Conservation (phyloP, 352 stramenopile species). For the Elongisporangium anandrum region DNA sequence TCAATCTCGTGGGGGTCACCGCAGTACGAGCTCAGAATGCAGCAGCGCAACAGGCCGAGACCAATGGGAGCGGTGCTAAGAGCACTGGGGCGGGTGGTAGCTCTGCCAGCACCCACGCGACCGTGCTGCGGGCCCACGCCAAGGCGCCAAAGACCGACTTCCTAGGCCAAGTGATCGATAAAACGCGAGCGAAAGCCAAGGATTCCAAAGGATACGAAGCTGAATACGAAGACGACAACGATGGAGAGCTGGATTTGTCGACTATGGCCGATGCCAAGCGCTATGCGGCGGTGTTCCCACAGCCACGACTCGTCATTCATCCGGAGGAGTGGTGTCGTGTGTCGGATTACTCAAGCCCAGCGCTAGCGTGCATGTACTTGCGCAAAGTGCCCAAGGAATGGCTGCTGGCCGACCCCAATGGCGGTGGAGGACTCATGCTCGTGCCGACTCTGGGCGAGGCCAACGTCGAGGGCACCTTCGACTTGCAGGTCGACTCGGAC, state of each 20-base stretch:
- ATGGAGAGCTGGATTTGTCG: conserved; percentile 16
- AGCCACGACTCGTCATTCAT: conserved; percentile 65
- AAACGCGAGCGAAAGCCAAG: conserved; percentile 31
- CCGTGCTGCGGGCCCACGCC: conserved; percentile 31
- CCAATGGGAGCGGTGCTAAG: background rate
- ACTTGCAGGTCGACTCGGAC: conserved; percentile 86
- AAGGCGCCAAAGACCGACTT: conserved; percentile 70
- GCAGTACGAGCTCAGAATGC: conserved; percentile 28
- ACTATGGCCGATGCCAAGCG: background rate
- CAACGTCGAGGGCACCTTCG: conserved; percentile 66
- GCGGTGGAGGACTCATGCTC: conserved; percentile 51
- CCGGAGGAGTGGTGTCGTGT: conserved; percentile 71
- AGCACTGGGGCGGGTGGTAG: conserved; percentile 8
- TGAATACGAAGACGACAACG: conserved; percentile 10
- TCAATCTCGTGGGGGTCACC: conserved; percentile 57
- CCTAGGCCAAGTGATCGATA: conserved; percentile 54
- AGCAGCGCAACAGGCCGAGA: conserved; percentile 1
- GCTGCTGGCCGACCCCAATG: conserved; percentile 22
- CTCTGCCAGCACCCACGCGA: conserved; percentile 18
- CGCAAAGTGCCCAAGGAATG: conserved; percentile 63
- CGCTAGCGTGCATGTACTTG: conserved; percentile 56
- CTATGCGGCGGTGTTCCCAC: conserved; percentile 20
- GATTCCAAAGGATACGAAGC: conserved; percentile 15
- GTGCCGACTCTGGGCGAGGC: conserved; percentile 75
- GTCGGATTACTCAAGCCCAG: conserved; percentile 50